Base-by-base conservation (phyloP, 345 rosid genomes). In the Punica granatum region DNA sequence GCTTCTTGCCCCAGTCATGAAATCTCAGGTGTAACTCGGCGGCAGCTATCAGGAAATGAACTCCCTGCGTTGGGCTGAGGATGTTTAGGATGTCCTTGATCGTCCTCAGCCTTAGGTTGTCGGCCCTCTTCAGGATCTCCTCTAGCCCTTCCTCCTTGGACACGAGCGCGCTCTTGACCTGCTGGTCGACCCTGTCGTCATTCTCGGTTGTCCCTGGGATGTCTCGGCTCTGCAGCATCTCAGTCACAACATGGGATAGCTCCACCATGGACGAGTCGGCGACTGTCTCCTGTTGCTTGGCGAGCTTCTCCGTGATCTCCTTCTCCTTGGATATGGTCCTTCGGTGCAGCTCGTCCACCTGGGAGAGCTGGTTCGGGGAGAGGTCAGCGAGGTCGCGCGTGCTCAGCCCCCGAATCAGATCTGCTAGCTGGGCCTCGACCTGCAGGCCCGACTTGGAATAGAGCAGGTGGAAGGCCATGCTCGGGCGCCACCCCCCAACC, bases 401-500 rank as follows among this genome's bases (percentile, higher is more conserved):
- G 25, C 60, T n/a, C 21, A 83, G 18, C 5, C 89, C 89, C 0
- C 59, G 68, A 53, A 81, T 14, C 34, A 81, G 39, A 15, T 74
- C 79, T 0, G 54, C 48, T 11, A 83, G 63, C 9, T 68, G 70
- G 26, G 76, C 72, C 60, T 81, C 81, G 2, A 83, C 68, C 48
- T 83, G 85, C 35, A 74, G 31, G n/a, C 85, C 81, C 5, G 83
- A 79, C 48, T 77, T 76, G 9, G 84, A 83, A 77, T 81, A 79
- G 61, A 85, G 77, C 67, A 85, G 69, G 71, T 83, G 85, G 64
- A 83, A 79, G 32, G 87, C 83, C 79, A 65, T 74, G 73, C 68
- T 70, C 12, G 85, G 87, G 25, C 83, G 70, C 90, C 90, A 85
- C n/a, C 81, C 86, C 0, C 82, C 84, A 7, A 80, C 77, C 86